Conservation (phyloP, 768 basidiomycete species). For the Mycena metata region DNA sequence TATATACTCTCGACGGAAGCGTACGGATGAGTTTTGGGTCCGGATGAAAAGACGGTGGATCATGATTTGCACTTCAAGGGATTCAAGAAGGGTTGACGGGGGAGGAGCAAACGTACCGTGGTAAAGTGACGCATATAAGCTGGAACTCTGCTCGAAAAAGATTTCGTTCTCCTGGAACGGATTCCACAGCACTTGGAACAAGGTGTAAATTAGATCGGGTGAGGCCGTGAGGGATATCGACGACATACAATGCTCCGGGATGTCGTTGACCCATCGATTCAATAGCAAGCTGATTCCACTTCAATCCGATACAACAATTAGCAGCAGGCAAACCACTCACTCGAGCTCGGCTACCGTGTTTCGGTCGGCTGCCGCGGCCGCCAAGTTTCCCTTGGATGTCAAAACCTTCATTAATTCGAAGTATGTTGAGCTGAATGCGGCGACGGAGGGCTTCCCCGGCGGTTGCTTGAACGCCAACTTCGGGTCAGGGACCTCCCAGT, state of each 20-base stretch:
- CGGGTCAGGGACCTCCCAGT: conserved; percentile 58
- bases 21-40: conserved; percentile 43
- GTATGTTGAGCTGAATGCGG: conserved; percentile 56
- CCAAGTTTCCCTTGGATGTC: conserved; percentile 42
- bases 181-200: conserved; percentile 51
- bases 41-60: conserved; percentile 76
- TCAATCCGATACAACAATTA: not conserved
- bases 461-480: conserved; percentile 64
- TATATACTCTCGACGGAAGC: not conserved
- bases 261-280: conserved; percentile 64
- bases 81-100: not conserved
- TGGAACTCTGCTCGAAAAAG: conserved; percentile 55
- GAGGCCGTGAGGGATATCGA: not conserved
- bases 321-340: conserved; percentile 6
- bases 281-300: conserved; percentile 57
- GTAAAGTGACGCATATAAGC: conserved; percentile 28
- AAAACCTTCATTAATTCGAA: conserved; percentile 62
- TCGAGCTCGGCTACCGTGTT: conserved; percentile 22
- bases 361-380: not conserved
- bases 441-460: conserved; percentile 52
- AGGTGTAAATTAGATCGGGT: conserved; percentile 1
- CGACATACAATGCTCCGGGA: conserved; percentile 60
- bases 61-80: conserved; percentile 55
- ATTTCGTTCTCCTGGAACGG: conserved; percentile 47
- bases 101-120: conserved; percentile 5